Percentiles rank a stretch among this genome's conserved stretches.
Conservation (phyloP, 192 early-diverging fungal species). For the Linnemannia zychae region DNA sequence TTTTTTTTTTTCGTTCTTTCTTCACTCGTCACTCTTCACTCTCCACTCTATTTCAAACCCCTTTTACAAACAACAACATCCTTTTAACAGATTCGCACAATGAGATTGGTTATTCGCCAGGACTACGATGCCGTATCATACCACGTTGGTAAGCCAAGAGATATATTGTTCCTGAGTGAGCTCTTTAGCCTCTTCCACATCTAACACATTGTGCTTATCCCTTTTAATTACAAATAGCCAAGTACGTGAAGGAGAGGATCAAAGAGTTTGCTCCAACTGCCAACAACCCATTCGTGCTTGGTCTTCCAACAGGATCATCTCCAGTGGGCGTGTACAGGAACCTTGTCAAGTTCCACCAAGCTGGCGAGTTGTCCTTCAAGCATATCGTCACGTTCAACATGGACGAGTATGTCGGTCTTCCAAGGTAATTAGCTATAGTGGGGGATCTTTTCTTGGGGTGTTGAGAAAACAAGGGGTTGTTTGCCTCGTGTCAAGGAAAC, state of each 20-base stretch:
- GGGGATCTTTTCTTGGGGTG: not conserved
- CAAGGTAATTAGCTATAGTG: constrained; percentile 58
- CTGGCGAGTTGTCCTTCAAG: constrained; percentile 78
- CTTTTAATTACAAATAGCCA: constrained; percentile 60
- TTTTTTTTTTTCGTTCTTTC: not conserved
- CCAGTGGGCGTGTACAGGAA: constrained; percentile 84
- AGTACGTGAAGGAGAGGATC: constrained; percentile 85
- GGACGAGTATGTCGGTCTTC: constrained; percentile 90
- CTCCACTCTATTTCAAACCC: no score
- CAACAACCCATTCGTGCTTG: constrained; percentile 85
- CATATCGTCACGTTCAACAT: constrained; percentile 90
- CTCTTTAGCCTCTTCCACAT: not conserved
- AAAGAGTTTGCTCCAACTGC: constrained; percentile 79
- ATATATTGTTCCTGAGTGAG: not conserved
- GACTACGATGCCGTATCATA: constrained; percentile 77
- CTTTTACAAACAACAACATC: not conserved
- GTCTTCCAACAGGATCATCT: constrained; percentile 88
- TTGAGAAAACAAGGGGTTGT: not conserved
- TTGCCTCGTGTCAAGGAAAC: not conserved
- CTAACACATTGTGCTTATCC: not conserved
- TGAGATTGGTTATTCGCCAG: constrained; percentile 83
- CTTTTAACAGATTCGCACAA: constrained; percentile 34
- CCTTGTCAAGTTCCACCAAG: constrained; percentile 75
- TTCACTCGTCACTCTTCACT: not conserved
- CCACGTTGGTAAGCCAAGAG: constrained; percentile 67